Percentiles rank a stretch among this genome's conserved stretches.
Conservation (phyloP, 176 grass and related monocot genomes). For the Chloris gayana region DNA sequence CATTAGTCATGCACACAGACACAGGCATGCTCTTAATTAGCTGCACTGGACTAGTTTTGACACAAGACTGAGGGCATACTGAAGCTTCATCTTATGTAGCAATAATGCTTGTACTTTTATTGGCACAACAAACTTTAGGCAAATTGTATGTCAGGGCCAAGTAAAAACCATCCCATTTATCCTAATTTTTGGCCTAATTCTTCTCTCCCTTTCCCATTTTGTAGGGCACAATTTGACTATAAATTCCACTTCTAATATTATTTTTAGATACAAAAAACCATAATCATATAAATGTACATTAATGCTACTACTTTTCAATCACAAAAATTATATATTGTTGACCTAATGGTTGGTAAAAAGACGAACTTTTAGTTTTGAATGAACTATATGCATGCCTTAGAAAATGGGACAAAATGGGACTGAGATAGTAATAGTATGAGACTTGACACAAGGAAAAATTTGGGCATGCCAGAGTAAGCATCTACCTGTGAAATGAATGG, state of each 20-base stretch:
- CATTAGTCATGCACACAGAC: background rate
- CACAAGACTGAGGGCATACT: background rate
- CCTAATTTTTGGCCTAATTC: too few relatives aligned
- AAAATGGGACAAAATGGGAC: background rate
- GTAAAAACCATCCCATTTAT: background rate
- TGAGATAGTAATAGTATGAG: background rate
- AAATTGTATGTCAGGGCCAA: background rate
- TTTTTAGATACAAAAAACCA: background rate
- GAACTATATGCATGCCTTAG: background rate
- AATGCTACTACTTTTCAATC: background rate
- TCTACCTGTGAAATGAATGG: constrained; percentile 96
- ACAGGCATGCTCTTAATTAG: background rate
- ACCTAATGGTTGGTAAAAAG: background rate
- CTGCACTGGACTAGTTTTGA: background rate
- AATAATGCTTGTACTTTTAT: background rate
- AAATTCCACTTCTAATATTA: background rate
- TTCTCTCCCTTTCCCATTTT: background rate
- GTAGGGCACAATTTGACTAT: background rate
- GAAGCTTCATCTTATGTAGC: background rate
- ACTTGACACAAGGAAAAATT: background rate
- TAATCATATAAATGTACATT: background rate
- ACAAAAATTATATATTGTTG: background rate
- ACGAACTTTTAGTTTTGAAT: background rate
- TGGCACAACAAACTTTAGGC: background rate
- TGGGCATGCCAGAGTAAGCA: constrained; percentile 20